Evolutionary conservation across 495 filamentous ascomycete genomes (phyloP).

Genomic region (Penicillium goetzii): DNA sequence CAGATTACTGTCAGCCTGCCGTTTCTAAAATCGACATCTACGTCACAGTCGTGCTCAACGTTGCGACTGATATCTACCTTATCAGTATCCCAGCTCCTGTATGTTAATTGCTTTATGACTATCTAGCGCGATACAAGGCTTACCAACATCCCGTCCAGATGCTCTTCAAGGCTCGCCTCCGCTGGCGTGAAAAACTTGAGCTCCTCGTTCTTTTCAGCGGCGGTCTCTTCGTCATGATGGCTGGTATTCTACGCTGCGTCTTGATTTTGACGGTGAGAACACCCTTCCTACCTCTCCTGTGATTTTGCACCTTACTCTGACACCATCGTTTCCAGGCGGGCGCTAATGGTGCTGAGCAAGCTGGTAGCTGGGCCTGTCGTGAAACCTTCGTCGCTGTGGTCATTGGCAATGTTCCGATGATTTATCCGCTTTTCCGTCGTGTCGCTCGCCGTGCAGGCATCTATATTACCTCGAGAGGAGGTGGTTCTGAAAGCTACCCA

Average conservation of each 20-base stretch:
- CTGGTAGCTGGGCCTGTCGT: constrained; percentile 64
- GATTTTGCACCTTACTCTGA: background rate
- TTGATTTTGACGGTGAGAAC: constrained; percentile 55
- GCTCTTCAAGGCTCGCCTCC: constrained; percentile 56
- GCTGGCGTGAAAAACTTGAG: constrained; percentile 53
- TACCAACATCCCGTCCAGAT: constrained; percentile 39
- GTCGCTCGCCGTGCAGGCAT: constrained; percentile 37
- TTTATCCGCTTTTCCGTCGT: constrained; percentile 56
- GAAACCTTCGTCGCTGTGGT: constrained; percentile 66
- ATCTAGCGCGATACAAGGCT: background rate
- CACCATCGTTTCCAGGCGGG: constrained; percentile 35
- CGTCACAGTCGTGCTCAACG: constrained; percentile 55
- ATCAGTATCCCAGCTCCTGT: constrained; percentile 60
- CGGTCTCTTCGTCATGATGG: constrained; percentile 61
- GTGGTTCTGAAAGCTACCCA: constrained; percentile 24
- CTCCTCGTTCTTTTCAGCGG: constrained; percentile 62
- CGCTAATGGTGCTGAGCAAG: constrained; percentile 54
- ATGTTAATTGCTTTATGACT: constrained; percentile 14
- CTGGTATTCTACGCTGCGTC: constrained; percentile 62
- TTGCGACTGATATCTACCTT: constrained; percentile 57
- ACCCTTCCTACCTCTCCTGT: background rate
- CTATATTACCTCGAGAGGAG: constrained; percentile 29
- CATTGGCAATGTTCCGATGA: constrained; percentile 63
- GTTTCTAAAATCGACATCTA: constrained; percentile 53
- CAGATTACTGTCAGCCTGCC: constrained; percentile 51